Conservation (phyloP, 2,329 filamentous ascomycete genomes). For the Pestalotiopsis sp. region DNA sequence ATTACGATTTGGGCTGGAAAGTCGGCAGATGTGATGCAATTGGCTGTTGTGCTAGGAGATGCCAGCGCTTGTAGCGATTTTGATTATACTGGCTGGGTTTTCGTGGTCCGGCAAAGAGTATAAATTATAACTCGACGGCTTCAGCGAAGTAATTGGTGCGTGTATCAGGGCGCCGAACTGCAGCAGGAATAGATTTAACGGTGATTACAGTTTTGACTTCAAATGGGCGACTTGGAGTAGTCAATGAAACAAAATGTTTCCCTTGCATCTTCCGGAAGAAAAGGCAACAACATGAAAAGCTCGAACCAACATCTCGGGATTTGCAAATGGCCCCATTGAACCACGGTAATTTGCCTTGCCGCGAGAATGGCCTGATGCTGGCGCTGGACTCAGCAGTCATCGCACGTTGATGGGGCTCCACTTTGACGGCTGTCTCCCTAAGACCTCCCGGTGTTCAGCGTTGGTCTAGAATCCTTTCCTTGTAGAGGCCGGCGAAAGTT, state of each 20-base stretch:
- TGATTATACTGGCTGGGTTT: too few relatives aligned
- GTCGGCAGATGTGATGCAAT: neutral
- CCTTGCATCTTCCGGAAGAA: neutral
- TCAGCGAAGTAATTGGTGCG: too few relatives aligned
- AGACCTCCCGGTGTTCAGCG: neutral
- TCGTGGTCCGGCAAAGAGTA: too few relatives aligned
- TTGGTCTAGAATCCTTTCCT: too few relatives aligned
- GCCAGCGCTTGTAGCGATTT: too few relatives aligned
- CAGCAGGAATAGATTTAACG: too few relatives aligned
- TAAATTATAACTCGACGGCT: too few relatives aligned
- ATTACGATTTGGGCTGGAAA: neutral
- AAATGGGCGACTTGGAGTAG: neutral
- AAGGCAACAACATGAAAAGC: neutral
- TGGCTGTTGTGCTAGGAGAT: neutral
- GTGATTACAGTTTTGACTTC: neutral
- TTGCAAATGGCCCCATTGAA: neutral
- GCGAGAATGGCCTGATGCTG: constrained; percentile 2
- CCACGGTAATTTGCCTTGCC: neutral
- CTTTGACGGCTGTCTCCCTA: neutral
- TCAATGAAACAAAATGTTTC: neutral
- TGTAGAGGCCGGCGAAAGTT: too few relatives aligned
- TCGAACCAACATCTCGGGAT: neutral
- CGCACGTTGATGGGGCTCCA: neutral
- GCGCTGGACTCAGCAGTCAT: constrained; percentile 4
- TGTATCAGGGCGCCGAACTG: too few relatives aligned